These are phyloP conservation scores for Cladophialophora psammophila DNA, from an alignment of 2,329 filamentous ascomycete genomes.

Conservation along the genomic window DNA sequence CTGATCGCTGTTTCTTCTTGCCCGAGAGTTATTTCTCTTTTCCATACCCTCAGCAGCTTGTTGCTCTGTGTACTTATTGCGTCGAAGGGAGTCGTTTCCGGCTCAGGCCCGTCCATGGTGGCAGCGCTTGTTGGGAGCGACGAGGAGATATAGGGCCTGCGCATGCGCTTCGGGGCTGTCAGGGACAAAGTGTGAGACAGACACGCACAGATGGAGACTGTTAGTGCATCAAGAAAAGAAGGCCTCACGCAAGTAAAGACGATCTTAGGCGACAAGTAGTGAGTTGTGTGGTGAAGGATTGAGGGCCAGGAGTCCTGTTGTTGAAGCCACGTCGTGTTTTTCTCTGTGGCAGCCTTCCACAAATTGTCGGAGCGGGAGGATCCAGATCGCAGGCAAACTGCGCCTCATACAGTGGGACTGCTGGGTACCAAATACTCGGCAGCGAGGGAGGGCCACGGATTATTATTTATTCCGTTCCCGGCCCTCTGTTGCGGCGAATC, in stretches of 20 bases:
- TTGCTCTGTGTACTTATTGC: slow-evolving; percentile 84
- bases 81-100: slow-evolving; percentile 89
- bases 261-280: background rate
- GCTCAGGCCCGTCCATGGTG: slow-evolving; percentile 83
- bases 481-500: slow-evolving; percentile 18
- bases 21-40: background rate
- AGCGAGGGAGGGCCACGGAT: background rate
- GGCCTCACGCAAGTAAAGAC: background rate
- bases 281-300: slow-evolving; percentile 13
- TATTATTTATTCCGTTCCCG: slow-evolving; percentile 11
- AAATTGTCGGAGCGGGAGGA: slow-evolving; percentile 16
- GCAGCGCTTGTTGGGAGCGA: slow-evolving; percentile 29
- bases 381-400: slow-evolving; percentile 14
- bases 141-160: slow-evolving; percentile 33
- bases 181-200: background rate
- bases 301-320: slow-evolving; percentile 11
- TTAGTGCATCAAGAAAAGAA: background rate
- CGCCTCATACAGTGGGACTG: background rate
- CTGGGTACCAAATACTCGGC: no score
- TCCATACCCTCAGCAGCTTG: slow-evolving; percentile 52
- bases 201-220: background rate
- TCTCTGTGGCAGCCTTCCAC: slow-evolving; percentile 14
- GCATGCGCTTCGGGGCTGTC: slow-evolving; percentile 26
- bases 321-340: slow-evolving; percentile 38
- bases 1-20: background rate